Percentiles rank a stretch among this genome's conserved stretches.
phyloP scores from a whole-genome alignment of 805 yeast genomes.

The Lipomyces sp. region DNA sequence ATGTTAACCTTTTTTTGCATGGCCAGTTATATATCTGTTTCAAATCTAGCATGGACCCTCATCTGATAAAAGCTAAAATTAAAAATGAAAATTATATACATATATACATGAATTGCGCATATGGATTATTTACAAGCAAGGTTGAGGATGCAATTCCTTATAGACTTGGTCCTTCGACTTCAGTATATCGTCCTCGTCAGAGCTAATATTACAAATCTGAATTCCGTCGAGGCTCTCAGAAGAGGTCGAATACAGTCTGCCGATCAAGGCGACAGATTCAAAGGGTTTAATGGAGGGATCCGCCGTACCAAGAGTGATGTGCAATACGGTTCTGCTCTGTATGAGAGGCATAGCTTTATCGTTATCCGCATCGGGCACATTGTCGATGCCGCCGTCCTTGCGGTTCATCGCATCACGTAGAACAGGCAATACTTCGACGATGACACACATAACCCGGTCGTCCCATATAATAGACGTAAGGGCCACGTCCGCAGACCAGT shows the following conservation, averaged over 20 bases:
- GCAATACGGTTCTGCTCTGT: too few species aligned
- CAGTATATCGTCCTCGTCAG: background rate
- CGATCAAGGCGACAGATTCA: slow-evolving; percentile 41
- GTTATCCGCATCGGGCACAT: slow-evolving; percentile 40
- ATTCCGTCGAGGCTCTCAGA: background rate
- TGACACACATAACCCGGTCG: slow-evolving; percentile 36
- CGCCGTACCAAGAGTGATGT: slow-evolving; percentile 70
- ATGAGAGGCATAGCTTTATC: too few species aligned
- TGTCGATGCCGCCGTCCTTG: slow-evolving; percentile 55
- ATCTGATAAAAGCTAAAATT: too few species aligned
- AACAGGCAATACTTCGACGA: slow-evolving; percentile 43
- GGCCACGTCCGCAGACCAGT: slow-evolving; percentile 5
- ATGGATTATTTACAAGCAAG: slow-evolving; percentile 5
- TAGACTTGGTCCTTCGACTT: too few species aligned
- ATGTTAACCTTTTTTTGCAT: too few species aligned
- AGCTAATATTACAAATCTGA: slow-evolving; percentile 4
- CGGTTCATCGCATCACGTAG: slow-evolving; percentile 45
- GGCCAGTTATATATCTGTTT: too few species aligned
- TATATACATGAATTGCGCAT: too few species aligned
- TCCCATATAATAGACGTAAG: slow-evolving; percentile 7
- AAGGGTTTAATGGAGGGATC: slow-evolving; percentile 47
- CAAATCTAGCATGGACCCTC: too few species aligned
- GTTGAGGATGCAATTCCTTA: background rate
- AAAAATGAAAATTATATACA: too few species aligned
- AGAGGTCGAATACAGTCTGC: background rate